A percentile compares a stretch with the other conserved stretches of the same genome.
phyloP scores from a whole-genome alignment of 257 asterid species.

The Cinchona pubescens region DNA sequence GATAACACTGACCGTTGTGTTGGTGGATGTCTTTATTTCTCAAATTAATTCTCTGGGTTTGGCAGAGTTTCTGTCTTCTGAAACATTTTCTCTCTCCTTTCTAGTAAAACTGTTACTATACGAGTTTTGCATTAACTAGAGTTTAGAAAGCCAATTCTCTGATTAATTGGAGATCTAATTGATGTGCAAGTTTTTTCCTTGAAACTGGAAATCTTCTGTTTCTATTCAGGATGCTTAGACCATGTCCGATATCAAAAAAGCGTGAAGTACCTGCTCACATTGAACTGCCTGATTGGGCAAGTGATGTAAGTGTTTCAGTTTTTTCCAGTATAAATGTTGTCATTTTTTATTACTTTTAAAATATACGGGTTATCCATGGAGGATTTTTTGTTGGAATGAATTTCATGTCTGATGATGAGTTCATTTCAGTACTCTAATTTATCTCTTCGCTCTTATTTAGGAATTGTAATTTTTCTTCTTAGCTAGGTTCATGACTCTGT shows the following conservation, averaged over 20 bases:
- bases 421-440: background rate
- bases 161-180: background rate
- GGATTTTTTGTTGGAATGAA: background rate
- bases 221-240: slow-evolving; percentile 57
- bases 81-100: background rate
- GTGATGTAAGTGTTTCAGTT: slow-evolving; percentile 57
- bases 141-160: background rate
- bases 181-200: slow-evolving; percentile 6
- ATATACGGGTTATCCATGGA: background rate
- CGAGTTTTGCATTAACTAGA: background rate
- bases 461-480: background rate
- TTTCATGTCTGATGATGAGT: background rate
- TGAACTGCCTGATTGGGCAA: slow-evolving; percentile 95
- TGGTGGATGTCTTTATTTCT: background rate
- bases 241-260: slow-evolving; percentile 71
- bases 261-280: slow-evolving; percentile 71
- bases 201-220: slow-evolving; percentile 1
- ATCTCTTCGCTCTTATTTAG: background rate
- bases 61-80: background rate
- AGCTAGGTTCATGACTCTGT: background rate
- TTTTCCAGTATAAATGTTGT: background rate
- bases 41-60: background rate
- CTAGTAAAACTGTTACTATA: background rate
- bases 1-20: background rate
- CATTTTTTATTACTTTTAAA: background rate